Conservation (phyloP, 495 filamentous ascomycete species). For the Penicillium psychrofluorescens region DNA sequence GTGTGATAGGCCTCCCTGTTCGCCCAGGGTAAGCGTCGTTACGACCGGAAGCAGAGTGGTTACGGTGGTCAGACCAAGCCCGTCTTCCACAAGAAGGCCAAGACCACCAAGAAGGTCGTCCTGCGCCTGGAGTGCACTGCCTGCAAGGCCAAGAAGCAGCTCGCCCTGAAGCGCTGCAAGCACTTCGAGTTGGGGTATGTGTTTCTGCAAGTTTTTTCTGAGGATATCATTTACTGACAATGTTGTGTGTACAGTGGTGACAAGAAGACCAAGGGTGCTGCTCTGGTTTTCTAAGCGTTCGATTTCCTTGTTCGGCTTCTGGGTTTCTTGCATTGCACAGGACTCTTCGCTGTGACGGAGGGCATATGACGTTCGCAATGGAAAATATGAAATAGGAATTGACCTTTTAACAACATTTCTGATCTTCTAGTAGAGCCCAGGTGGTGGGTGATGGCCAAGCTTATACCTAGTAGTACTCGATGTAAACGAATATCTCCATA, state of each 20-base stretch:
- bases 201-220: neutral
- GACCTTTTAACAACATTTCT: conserved; percentile 35
- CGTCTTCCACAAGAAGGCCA: conserved; percentile 99
- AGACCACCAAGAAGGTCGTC: conserved; percentile 99
- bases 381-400: conserved; percentile 45
- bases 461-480: too few relatives aligned
- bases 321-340: conserved; percentile 41
- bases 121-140: conserved; percentile 89
- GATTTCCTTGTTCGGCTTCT: conserved; percentile 44
- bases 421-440: neutral
- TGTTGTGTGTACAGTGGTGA: conserved; percentile 68
- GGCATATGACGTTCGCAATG: conserved; percentile 42
- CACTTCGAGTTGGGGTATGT: conserved; percentile 98
- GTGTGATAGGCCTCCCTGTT: conserved; percentile 70
- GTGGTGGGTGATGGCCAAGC: too few relatives aligned
- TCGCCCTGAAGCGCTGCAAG: conserved; percentile 98
- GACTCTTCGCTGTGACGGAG: conserved; percentile 29
- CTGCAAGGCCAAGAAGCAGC: conserved; percentile 98
- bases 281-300: conserved; percentile 85
- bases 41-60: conserved; percentile 98
- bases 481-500: too few relatives aligned
- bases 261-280: conserved; percentile 99
- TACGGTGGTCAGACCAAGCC: conserved; percentile 99
- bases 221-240: neutral
- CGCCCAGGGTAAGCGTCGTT: conserved; percentile 99